Base-by-base conservation (phyloP, 371 early-diverging fungal genomes). In the Lichtheimia ramosa region DNA sequence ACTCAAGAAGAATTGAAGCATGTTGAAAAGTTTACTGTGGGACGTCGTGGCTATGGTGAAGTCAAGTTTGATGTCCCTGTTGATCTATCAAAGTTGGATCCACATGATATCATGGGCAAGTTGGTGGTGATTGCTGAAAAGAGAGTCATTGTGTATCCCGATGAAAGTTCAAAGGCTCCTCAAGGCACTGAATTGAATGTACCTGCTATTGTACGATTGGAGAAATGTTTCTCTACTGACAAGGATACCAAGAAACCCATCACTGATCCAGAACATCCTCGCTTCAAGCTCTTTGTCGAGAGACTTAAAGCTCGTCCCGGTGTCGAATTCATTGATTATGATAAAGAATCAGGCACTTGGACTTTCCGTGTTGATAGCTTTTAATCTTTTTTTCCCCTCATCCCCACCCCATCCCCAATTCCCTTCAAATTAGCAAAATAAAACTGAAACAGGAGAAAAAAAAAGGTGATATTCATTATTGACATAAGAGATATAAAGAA, bases 151-250 rank as follows among this genome's bases (percentile, higher is more conserved):
- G 93, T 97, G 4, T 97, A 96, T 63, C 94, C 94, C 3, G 87
- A 89, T 48, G 89, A 93, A 42, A 67, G 70, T 24, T 55, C 55
- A 50, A 95, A 95, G 71, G 92, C 92, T 24, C 84, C 92, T 3
- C 81, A 83, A 21, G 98, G 98, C 3, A 68, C 82, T 59, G 95
- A 94, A 13, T 73, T 98, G 43, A 98, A 98, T 68, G 92, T 92
- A 0, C 89, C 89, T 5, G 96, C 97, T 0, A 73, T 74, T n/a
- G 84, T 96, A 28, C 79, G 82, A 13, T 80, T 98, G 43, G 82
- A 89, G 14, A 66, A 80, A 7, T 97, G 96, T 71, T 96, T 87
- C 87, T 80, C 94, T 0, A 54, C 80, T 13, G 95, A 95, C 66
- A 92, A 89, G 66, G 71, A 81, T 4, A 89, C 94, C 0, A 84